Conservation (phyloP, 805 yeast species). For the Wickerhamomyces bovis region DNA sequence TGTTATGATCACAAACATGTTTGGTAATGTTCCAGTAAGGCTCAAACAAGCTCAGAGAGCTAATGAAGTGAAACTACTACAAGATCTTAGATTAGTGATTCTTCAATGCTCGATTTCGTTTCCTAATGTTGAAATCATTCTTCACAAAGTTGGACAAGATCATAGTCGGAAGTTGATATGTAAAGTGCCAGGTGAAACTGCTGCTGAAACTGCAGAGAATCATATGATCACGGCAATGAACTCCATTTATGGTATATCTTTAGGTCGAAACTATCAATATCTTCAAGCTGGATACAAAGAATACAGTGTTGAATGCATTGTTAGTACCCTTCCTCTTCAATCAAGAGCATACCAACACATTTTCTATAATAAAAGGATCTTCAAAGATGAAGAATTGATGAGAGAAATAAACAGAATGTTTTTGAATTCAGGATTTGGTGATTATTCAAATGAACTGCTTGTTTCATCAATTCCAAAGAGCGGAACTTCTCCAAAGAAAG, state of each 20-base stretch:
- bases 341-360: slow-evolving; percentile 38
- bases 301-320: slow-evolving; percentile 29
- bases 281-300: slow-evolving; percentile 24
- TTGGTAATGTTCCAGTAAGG: slow-evolving; percentile 40
- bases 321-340: slow-evolving; percentile 32
- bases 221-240: slow-evolving; percentile 16
- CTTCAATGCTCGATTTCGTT: slow-evolving; percentile 26
- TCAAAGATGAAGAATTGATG: slow-evolving; percentile 9
- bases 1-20: slow-evolving; percentile 33
- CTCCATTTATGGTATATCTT: slow-evolving; percentile 27
- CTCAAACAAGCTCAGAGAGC: slow-evolving; percentile 20
- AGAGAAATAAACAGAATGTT: slow-evolving; percentile 24
- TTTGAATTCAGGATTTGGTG: slow-evolving; percentile 19
- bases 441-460: slow-evolving; percentile 5
- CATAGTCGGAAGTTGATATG: slow-evolving; percentile 4
- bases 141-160: neutral
- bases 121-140: slow-evolving; percentile 20
- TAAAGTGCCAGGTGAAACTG: slow-evolving; percentile 1
- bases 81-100: slow-evolving; percentile 26
- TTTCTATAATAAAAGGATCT: slow-evolving; percentile 35
- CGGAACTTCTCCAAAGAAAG: slow-evolving; percentile 19
- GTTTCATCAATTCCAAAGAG: slow-evolving; percentile 10
- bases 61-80: slow-evolving; percentile 21
- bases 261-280: slow-evolving; percentile 21
- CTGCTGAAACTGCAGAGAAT: slow-evolving; percentile 7